These are phyloP conservation scores for Tricholoma saponaceum DNA, from an alignment of 768 basidiomycete genomes.

Conservation along the genomic window DNA sequence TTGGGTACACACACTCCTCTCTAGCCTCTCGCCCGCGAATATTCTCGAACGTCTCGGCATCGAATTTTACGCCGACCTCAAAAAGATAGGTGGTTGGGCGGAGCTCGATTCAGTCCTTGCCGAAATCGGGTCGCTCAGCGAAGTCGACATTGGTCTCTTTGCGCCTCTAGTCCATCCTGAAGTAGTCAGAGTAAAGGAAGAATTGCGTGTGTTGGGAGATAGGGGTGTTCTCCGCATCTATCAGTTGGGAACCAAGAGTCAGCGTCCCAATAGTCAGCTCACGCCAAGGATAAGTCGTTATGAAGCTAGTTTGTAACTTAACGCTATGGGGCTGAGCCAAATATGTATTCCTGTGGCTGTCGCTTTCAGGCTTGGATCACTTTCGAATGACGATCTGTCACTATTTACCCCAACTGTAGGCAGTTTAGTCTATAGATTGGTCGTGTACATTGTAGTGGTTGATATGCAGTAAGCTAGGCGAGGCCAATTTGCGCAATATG, in stretches of 20 bases:
- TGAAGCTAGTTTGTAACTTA: conserved; percentile 16
- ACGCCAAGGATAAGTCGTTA: conserved; percentile 34
- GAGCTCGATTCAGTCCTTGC: conserved; percentile 32
- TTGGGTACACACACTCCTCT: conserved; percentile 34
- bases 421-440: not conserved
- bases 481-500: conserved; percentile 56
- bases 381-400: not conserved
- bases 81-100: conserved; percentile 31
- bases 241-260: conserved; percentile 37
- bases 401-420: no score
- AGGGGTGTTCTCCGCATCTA: conserved; percentile 32
- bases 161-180: conserved; percentile 29
- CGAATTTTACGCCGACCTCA: conserved; percentile 39
- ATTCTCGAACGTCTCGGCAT: conserved; percentile 29
- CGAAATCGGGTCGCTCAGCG: conserved; percentile 23
- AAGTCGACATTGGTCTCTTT: conserved; percentile 40
- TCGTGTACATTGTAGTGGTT: not conserved
- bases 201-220: conserved; percentile 23
- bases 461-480: conserved; percentile 19
- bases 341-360: not conserved
- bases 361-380: not conserved
- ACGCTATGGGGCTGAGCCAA: no score
- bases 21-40: conserved; percentile 19
- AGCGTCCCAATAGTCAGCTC: conserved; percentile 31
- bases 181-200: conserved; percentile 28